These are phyloP conservation scores for Clohesyomyces aquaticus DNA, from an alignment of 495 filamentous ascomycete genomes.

Conservation along the genomic window DNA sequence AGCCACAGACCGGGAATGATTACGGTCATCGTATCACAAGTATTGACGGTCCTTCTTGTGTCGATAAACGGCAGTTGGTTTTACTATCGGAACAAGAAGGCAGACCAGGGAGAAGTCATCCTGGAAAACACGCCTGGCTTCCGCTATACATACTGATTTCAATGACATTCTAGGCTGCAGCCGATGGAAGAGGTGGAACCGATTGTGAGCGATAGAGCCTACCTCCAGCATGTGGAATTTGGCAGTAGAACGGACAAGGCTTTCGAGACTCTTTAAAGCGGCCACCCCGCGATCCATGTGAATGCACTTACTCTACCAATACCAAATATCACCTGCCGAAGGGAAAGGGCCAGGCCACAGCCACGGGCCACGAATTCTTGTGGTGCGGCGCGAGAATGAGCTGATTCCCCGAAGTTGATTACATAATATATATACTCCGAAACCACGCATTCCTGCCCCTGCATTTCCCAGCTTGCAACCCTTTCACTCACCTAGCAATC, in stretches of 20 bases:
- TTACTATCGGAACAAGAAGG: slow-evolving; percentile 4
- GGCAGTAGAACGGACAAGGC: too few relatives aligned
- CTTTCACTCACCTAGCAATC: neutral
- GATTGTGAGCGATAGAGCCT: neutral
- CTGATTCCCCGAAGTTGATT: too few relatives aligned
- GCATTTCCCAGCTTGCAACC: neutral
- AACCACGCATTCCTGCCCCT: neutral
- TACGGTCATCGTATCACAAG: slow-evolving; percentile 19
- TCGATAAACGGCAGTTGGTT: neutral
- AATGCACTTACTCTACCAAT: too few relatives aligned
- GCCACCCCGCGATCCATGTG: too few relatives aligned
- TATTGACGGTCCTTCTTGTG: slow-evolving; percentile 9
- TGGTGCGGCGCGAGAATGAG: too few relatives aligned
- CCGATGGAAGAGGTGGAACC: neutral
- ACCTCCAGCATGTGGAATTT: neutral
- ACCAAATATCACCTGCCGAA: too few relatives aligned
- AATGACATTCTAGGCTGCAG: neutral
- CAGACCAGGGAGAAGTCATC: slow-evolving; percentile 12
- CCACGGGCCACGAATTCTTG: too few relatives aligned
- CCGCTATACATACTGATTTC: slow-evolving; percentile 12
- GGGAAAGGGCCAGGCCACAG: too few relatives aligned
- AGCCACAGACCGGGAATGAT: slow-evolving; percentile 5
- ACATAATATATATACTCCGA: too few relatives aligned
- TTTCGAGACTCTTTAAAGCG: too few relatives aligned
- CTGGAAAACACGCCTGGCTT: slow-evolving; percentile 13